phyloP scores from a whole-genome alignment of 2,329 filamentous ascomycete genomes.

The Paracoccidioides lutzii region DNA sequence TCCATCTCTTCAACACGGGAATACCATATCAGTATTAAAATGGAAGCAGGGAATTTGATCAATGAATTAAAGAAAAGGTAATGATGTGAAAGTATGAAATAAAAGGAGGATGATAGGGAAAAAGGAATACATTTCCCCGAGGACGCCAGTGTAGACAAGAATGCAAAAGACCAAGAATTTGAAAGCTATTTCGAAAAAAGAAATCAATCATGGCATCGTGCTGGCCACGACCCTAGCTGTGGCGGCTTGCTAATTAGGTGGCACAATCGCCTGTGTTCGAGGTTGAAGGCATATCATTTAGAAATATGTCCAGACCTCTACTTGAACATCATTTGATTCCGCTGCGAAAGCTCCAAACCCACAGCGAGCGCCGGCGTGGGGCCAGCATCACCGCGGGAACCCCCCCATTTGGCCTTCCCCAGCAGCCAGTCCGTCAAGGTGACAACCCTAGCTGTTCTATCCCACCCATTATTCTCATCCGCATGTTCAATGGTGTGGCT shows the following conservation, averaged over 20 bases:
- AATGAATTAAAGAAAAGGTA: neutral
- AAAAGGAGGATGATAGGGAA: too few species aligned
- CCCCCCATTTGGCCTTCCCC: slow-evolving; percentile 53
- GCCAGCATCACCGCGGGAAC: slow-evolving; percentile 12
- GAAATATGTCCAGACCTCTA: neutral
- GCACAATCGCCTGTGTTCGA: neutral
- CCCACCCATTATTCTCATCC: slow-evolving; percentile 70
- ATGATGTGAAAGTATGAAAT: too few species aligned
- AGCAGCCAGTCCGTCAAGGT: slow-evolving; percentile 90
- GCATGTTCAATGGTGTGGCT: slow-evolving; percentile 92
- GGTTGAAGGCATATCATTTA: neutral
- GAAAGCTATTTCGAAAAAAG: too few species aligned
- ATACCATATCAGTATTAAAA: neutral
- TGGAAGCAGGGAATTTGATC: neutral
- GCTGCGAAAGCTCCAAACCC: neutral
- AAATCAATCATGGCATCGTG: too few species aligned
- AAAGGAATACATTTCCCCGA: neutral
- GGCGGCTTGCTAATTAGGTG: too few species aligned
- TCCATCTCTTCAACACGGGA: too few species aligned
- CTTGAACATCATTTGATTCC: neutral
- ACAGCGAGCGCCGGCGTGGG: slow-evolving; percentile 4
- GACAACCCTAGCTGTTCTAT: slow-evolving; percentile 73
- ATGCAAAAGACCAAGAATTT: too few species aligned
- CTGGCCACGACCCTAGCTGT: too few species aligned
- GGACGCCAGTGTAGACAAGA: neutral